A percentile compares a stretch with the other conserved stretches of the same genome.
These are phyloP conservation scores for Colletotrichum falcatum DNA, from an alignment of 2,329 filamentous ascomycete species.

Conservation along the genomic window DNA sequence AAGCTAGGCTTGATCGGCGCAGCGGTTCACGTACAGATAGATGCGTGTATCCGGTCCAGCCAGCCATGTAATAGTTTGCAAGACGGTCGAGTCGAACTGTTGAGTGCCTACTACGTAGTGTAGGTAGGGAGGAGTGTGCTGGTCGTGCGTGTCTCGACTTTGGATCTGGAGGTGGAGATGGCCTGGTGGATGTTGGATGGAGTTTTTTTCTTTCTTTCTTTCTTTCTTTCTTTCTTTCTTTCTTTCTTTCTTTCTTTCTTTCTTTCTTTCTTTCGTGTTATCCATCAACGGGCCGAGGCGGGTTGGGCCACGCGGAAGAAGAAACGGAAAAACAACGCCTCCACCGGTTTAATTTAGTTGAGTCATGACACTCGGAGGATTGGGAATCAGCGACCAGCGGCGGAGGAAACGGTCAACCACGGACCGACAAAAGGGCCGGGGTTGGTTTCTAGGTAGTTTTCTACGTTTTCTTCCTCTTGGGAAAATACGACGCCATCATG, in stretches of 20 bases:
- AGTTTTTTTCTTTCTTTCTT: background rate
- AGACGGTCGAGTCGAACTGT: background rate
- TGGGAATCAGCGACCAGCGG: background rate
- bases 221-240: background rate
- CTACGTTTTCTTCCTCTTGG: too few relatives aligned
- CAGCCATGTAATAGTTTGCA: too few relatives aligned
- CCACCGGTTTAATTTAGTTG: background rate
- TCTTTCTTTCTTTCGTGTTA: too few relatives aligned
- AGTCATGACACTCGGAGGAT: background rate
- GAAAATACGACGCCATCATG: too few relatives aligned
- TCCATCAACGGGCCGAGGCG: conserved; percentile 15
- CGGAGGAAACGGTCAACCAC: background rate
- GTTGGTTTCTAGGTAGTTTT: too few relatives aligned
- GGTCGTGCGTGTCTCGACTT: background rate
- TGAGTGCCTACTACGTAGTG: too few relatives aligned
- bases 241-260: background rate
- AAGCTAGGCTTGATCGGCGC: conserved; percentile 33
- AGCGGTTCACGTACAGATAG: conserved; percentile 2
- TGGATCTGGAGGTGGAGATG: conserved; percentile 11
- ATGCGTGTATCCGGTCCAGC: too few relatives aligned
- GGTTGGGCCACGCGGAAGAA: conserved; percentile 14
- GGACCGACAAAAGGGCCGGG: background rate
- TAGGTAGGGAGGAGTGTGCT: too few relatives aligned
- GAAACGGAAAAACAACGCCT: background rate
- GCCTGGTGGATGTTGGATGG: too few relatives aligned